Conservation (phyloP, 2,329 filamentous ascomycete species). For the Chaetomium globosum region DNA sequence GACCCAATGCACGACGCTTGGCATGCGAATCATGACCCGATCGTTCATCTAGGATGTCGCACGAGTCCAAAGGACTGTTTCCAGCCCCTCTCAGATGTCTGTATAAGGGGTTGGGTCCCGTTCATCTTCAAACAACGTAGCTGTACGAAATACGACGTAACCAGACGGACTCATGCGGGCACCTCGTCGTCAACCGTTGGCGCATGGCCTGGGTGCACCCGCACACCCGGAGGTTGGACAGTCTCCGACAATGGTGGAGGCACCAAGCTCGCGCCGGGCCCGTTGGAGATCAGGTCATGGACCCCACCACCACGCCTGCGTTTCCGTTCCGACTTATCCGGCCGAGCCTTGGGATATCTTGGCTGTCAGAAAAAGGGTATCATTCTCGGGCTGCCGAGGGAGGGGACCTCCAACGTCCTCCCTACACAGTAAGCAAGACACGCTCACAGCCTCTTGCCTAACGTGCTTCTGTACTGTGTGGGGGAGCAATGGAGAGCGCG, state of each 20-base stretch:
- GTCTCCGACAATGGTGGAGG: background rate
- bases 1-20: background rate
- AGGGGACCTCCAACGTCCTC: background rate
- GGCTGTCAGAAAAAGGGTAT: background rate
- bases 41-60: background rate
- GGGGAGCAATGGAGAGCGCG: too few relatives aligned
- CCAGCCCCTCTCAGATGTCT: background rate
- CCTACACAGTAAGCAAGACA: too few relatives aligned
- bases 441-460: too few relatives aligned
- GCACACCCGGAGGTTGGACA: background rate
- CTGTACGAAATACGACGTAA: background rate
- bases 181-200: background rate
- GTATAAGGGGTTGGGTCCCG: background rate
- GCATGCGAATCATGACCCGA: background rate
- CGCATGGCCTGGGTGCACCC: background rate
- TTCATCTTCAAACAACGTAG: background rate
- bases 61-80: background rate
- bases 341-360: background rate
- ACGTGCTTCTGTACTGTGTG: background rate
- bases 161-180: background rate
- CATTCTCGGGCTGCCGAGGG: background rate
- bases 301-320: constrained; percentile 3
- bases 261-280: background rate
- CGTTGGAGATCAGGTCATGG: background rate
- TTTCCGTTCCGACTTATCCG: constrained; percentile 8